Base-by-base conservation (phyloP, 106 monocot genomes). In the Agapanthus africanus region DNA sequence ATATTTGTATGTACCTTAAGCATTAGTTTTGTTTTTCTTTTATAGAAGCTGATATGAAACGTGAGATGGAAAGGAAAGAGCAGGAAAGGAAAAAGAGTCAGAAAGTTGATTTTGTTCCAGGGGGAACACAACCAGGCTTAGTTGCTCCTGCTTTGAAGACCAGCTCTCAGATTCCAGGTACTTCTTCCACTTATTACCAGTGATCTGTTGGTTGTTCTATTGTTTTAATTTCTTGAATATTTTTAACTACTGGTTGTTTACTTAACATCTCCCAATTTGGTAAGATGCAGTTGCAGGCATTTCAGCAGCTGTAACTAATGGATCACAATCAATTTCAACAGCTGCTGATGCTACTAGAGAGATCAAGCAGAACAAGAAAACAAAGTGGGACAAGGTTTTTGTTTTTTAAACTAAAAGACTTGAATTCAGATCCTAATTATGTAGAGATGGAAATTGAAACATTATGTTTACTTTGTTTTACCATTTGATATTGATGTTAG, bases 351-450 rank as follows among this genome's bases (percentile, higher is more conserved):
- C 71, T 30, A 19, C 78, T 1, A 86, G 66, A 76, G 91, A 95
- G 3, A 63, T 11, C 54, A 85, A 85, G 54, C 85, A 73, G 18
- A 79, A 76, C 76, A 97, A 91, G 75, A 97, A 97, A 71, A 73
- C 88, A 59, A 97, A 97, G 70, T 97, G 95, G 95, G 95, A 97
- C 70, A 97, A 97, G 91, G 95, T 97, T 63, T 42, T 30, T 14
- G 50, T 35, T 46, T 77, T 7, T 63, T 59, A 34, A 14, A 42
- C 32, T 30, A 68, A 7, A 66, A 35, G 9, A 36, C 1, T 49
- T 30, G 25, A 8, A 34, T 11, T 32, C 63, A 42, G 23, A 42
- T 75, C 1, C 28, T 61, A 63, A 21, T 67, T n/a, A n/a, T n/a
- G 60, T 11, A 52, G 2, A 62, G 23, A 11, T 50, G 19, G 34